phyloP scores from a whole-genome alignment of 1,139 yeast genomes.

The Cylindricascospora bacillispora region DNA sequence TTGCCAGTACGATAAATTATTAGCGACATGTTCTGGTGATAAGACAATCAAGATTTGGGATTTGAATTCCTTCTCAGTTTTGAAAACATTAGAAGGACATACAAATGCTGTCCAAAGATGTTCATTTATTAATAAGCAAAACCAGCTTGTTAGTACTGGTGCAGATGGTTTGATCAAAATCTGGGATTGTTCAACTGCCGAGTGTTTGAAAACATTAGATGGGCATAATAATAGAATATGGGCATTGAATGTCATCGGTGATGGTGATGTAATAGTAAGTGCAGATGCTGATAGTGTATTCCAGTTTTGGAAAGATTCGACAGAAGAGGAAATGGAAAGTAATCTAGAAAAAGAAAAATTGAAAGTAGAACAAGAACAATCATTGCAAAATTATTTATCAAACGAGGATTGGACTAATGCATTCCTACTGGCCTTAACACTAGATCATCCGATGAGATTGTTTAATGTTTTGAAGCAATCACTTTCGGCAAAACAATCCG shows the following conservation, averaged over 20 bases:
- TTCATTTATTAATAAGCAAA: conserved; percentile 50
- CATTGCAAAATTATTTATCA: conserved; percentile 57
- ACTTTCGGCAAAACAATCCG: conserved; percentile 16
- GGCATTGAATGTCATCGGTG: conserved; percentile 60
- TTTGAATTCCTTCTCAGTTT: conserved; percentile 58
- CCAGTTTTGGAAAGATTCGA: conserved; percentile 78
- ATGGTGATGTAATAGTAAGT: conserved; percentile 59
- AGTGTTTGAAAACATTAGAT: conserved; percentile 70
- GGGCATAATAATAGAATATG: conserved; percentile 91
- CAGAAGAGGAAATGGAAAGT: conserved; percentile 51
- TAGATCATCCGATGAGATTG: conserved; percentile 78
- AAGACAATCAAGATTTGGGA: conserved; percentile 87
- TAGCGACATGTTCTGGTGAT: conserved; percentile 82
- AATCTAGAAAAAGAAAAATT: conserved; percentile 37
- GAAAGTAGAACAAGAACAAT: conserved; percentile 78
- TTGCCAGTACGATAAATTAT: conserved; percentile 60
- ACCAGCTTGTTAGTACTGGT: conserved; percentile 70
- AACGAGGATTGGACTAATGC: conserved; percentile 80
- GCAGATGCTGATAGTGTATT: conserved; percentile 95
- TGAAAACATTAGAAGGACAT: conserved; percentile 85
- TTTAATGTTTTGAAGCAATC: conserved; percentile 56
- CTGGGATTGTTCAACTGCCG: conserved; percentile 76
- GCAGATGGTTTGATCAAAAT: conserved; percentile 90
- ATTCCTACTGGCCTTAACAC: conserved; percentile 66
- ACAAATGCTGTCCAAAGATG: conserved; percentile 84